Percentiles rank a stretch among this genome's conserved stretches.
These are phyloP conservation scores for Neurospora hispaniola DNA, from an alignment of 495 filamentous ascomycete species.

Conservation along the genomic window DNA sequence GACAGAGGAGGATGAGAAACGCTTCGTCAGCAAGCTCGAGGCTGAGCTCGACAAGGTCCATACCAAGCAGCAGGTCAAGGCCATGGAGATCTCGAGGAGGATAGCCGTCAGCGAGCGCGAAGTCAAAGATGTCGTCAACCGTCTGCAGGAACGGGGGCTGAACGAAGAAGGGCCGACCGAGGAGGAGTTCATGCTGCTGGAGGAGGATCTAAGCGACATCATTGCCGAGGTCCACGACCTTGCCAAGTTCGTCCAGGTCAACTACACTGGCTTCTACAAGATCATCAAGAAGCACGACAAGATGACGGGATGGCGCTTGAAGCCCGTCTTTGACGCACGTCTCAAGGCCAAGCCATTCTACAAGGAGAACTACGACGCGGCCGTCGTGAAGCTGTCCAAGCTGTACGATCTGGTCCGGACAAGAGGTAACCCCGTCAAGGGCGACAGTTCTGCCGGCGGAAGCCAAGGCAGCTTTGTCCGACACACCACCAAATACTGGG, in stretches of 20 bases:
- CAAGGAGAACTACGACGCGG: constrained; percentile 95
- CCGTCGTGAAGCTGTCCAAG: constrained; percentile 89
- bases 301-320: constrained; percentile 87
- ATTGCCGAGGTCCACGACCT: constrained; percentile 98
- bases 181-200: constrained; percentile 87
- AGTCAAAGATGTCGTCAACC: constrained; percentile 73
- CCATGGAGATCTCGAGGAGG: constrained; percentile 81
- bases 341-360: constrained; percentile 96
- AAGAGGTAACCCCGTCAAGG: constrained; percentile 80
- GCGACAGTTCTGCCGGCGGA: constrained; percentile 84
- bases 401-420: constrained; percentile 92
- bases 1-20: constrained; percentile 85
- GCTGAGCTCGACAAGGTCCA: constrained; percentile 92
- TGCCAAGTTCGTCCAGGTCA: constrained; percentile 96
- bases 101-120: constrained; percentile 81
- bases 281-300: constrained; percentile 99
- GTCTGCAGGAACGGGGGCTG: constrained; percentile 48
- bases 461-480: constrained; percentile 91
- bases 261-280: constrained; percentile 99
- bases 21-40: constrained; percentile 79
- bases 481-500: constrained; percentile 99
- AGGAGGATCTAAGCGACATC: constrained; percentile 92
- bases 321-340: constrained; percentile 84
- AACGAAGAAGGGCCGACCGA: constrained; percentile 57
- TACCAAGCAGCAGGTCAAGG: constrained; percentile 91